phyloP scores from a whole-genome alignment of 306 rosid species.

The Dalbergia cultrata region DNA sequence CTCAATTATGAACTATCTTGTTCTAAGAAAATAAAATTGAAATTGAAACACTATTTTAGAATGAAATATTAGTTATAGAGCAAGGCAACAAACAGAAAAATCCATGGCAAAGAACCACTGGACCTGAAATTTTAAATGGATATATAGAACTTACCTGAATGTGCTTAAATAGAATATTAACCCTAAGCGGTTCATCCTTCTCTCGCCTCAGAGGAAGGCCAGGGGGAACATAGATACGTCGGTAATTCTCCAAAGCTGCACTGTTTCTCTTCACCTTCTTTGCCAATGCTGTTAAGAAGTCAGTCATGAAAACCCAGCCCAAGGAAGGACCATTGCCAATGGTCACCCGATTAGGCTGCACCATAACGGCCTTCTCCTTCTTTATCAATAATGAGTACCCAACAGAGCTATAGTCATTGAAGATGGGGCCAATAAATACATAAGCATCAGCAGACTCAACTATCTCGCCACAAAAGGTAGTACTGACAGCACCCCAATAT shows the following conservation, averaged over 20 bases:
- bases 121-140: neutral
- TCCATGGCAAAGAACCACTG: slow-evolving; percentile 4
- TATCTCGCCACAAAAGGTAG: slow-evolving; percentile 81
- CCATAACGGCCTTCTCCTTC: slow-evolving; percentile 75
- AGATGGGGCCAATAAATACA: slow-evolving; percentile 82
- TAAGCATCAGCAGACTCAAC: slow-evolving; percentile 94
- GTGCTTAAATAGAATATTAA: slow-evolving; percentile 86
- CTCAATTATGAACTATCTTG: neutral
- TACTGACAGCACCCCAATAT: slow-evolving; percentile 91
- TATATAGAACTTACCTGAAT: slow-evolving; percentile 52
- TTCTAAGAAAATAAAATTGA: neutral
- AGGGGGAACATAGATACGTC: slow-evolving; percentile 69
- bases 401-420: slow-evolving; percentile 92
- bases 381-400: slow-evolving; percentile 85
- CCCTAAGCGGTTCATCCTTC: slow-evolving; percentile 72
- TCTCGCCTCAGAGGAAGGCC: slow-evolving; percentile 68
- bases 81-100: neutral
- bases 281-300: slow-evolving; percentile 74
- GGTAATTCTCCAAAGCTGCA: slow-evolving; percentile 77
- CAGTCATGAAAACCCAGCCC: slow-evolving; percentile 95
- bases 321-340: slow-evolving; percentile 81
- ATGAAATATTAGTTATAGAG: slow-evolving; percentile 6
- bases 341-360: slow-evolving; percentile 79
- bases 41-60: neutral
- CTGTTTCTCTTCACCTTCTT: slow-evolving; percentile 71